Evolutionary conservation across 176 grass and related monocot genomes (phyloP).

Genomic region (Triticum monococcum): DNA sequence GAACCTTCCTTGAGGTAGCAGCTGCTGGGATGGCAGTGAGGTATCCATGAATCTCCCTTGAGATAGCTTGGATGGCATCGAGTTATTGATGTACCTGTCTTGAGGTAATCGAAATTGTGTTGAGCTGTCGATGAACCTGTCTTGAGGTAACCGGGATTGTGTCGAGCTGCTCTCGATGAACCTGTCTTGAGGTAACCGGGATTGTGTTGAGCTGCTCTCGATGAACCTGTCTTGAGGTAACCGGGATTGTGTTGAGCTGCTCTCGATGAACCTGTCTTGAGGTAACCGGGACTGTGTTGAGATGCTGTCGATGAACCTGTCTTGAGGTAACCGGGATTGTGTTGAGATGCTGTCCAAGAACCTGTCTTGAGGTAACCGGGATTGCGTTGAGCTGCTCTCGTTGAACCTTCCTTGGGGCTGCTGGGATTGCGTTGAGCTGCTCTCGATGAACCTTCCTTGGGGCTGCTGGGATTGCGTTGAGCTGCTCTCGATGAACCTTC

Average conservation of each 20-base stretch:
- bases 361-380: background rate
- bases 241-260: background rate
- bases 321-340: background rate
- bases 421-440: background rate
- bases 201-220: too few species aligned
- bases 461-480: background rate
- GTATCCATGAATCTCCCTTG: constrained; percentile 19
- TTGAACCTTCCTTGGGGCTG: background rate
- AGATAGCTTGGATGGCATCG: background rate
- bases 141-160: too few species aligned
- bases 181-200: too few species aligned
- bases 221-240: too few species aligned
- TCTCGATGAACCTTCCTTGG: constrained; percentile 1
- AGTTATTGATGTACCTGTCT: background rate
- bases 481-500: constrained; percentile 3
- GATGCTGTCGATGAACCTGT: background rate
- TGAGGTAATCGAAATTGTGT: constrained; percentile 6
- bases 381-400: background rate
- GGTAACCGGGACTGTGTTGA: background rate
- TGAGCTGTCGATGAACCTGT: background rate
- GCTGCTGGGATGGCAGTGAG: background rate
- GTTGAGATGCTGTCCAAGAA: background rate
- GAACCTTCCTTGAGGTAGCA: constrained; percentile 22
- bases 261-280: constrained; percentile 3
- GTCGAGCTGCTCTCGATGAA: too few species aligned